Conservation (phyloP, 108 stramenopile species). For the Fistulifera pelliculosa region DNA sequence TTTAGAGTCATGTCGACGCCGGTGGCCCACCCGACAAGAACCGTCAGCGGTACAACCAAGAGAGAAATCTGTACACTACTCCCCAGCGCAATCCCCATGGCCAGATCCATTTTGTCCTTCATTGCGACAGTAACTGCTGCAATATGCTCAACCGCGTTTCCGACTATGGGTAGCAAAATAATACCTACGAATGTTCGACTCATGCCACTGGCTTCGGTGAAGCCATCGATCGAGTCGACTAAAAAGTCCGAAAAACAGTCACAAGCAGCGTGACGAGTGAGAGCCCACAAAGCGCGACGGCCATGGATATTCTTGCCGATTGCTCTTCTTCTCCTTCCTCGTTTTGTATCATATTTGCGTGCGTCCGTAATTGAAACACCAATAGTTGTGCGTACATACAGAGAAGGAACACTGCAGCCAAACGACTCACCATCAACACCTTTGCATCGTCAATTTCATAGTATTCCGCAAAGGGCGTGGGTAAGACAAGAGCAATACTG, state of each 20-base stretch:
- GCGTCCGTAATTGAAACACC: slow-evolving; percentile 89
- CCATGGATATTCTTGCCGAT: slow-evolving; percentile 49
- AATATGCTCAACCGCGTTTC: slow-evolving; percentile 90
- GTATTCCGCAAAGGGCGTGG: slow-evolving; percentile 71
- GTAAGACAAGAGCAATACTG: slow-evolving; percentile 77
- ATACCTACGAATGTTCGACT: slow-evolving; percentile 84
- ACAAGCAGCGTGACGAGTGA: slow-evolving; percentile 59
- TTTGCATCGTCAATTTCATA: slow-evolving; percentile 52
- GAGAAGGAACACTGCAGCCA: slow-evolving; percentile 77
- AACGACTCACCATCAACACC: slow-evolving; percentile 67
- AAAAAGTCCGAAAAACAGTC: slow-evolving; percentile 75
- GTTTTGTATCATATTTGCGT: slow-evolving; percentile 76
- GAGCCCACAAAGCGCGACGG: slow-evolving; percentile 64
- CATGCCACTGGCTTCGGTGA: slow-evolving; percentile 58
- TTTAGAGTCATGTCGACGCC: slow-evolving; percentile 85
- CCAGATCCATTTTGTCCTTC: slow-evolving; percentile 91
- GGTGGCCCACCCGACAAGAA: slow-evolving; percentile 73
- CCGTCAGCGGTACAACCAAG: slow-evolving; percentile 82
- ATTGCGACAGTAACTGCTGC: slow-evolving; percentile 89
- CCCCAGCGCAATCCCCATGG: slow-evolving; percentile 85
- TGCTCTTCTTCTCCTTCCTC: slow-evolving; percentile 27
- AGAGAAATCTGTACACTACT: slow-evolving; percentile 83
- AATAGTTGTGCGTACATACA: slow-evolving; percentile 87
- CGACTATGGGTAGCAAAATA: slow-evolving; percentile 88
- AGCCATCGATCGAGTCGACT: slow-evolving; percentile 82